Evolutionary conservation across 2,329 filamentous ascomycete genomes (phyloP), one percentile per base, ranked within the genome.

Genomic region (Cladorrhinum sp.): DNA sequence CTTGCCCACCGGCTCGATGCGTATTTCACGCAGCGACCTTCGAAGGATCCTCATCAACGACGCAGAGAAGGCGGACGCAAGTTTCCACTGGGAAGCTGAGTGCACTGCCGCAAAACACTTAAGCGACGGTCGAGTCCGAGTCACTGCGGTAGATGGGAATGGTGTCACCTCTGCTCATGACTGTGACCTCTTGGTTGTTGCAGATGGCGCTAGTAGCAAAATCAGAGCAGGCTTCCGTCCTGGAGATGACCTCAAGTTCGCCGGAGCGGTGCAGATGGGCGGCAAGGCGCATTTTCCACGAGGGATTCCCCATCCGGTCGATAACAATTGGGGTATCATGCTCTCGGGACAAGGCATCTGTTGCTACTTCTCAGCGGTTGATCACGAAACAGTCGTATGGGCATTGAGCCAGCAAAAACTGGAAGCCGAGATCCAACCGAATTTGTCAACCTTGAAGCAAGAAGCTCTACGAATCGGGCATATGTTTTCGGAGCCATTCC

Each of bases 331-430:
- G 77, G 77, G 78, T 0, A 68, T 75, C 22, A 69, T 76, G 48
- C 56, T 78, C 2, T 74, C 75, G 3, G 73, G 72, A 1, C 70
- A 66, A 1, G 79, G 78, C 0, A 67, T 73, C 0, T 73, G 74
- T 1, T 76, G 78, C 55, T 81, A 81, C 66, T 71, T 77, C 45
- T 78, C 78, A 0, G 77, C 79, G 0, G 70, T 79, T 6, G 77
- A 81, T 61, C 61, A 74, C 24, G 64, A 71, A 1, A 72, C 71
- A 6, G 66, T 77, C 1, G 65, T 80, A 0, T 82, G 80, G 80
- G 71, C 69, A 9, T 55, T 82, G 13, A 77, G 76, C 13, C 71
- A 73, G 23, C 66, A 71, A 2, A 71, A 73, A 56, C 27, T 59
- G 0, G 62, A 67, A 3, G 52, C 64, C 0, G 59, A 68, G 0